phyloP scores from a whole-genome alignment of 805 yeast genomes.

The Candida chilensis region DNA sequence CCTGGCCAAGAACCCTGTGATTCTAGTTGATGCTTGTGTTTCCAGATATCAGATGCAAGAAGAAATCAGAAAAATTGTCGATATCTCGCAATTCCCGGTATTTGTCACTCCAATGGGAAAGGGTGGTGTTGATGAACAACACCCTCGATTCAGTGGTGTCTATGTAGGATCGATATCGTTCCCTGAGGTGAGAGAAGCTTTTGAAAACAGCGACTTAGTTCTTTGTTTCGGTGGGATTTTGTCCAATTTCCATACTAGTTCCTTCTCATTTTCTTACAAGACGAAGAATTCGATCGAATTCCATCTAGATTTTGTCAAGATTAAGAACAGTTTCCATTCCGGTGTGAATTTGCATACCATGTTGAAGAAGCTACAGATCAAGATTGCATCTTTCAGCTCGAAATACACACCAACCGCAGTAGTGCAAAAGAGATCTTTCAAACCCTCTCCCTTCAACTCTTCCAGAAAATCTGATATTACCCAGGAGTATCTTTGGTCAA shows the following conservation, averaged over 20 bases:
- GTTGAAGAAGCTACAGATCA: conserved; percentile 5
- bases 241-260: conserved; percentile 14
- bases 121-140: conserved; percentile 11
- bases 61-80: conserved; percentile 10
- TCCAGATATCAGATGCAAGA: conserved; percentile 9
- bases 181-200: conserved; percentile 10
- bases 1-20: conserved; percentile 9
- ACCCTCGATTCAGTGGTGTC: conserved; percentile 11
- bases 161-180: conserved; percentile 14
- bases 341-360: conserved; percentile 11
- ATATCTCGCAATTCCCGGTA: conserved; percentile 9
- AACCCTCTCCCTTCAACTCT: neutral
- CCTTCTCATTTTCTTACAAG: conserved; percentile 11
- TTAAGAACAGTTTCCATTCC: conserved; percentile 8
- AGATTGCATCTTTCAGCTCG: conserved; percentile 6
- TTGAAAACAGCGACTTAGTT: conserved; percentile 12
- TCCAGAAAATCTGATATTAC: conserved; percentile 6
- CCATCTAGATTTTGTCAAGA: conserved; percentile 12
- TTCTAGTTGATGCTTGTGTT: conserved; percentile 12
- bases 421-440: neutral
- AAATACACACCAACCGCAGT: conserved; percentile 9
- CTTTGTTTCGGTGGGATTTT: conserved; percentile 13
- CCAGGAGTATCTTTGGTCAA: conserved; percentile 16
- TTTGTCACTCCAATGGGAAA: conserved; percentile 15
- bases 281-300: conserved; percentile 13